Conservation (phyloP, 2,329 filamentous ascomycete species). For the Xylariaceae sp. region DNA sequence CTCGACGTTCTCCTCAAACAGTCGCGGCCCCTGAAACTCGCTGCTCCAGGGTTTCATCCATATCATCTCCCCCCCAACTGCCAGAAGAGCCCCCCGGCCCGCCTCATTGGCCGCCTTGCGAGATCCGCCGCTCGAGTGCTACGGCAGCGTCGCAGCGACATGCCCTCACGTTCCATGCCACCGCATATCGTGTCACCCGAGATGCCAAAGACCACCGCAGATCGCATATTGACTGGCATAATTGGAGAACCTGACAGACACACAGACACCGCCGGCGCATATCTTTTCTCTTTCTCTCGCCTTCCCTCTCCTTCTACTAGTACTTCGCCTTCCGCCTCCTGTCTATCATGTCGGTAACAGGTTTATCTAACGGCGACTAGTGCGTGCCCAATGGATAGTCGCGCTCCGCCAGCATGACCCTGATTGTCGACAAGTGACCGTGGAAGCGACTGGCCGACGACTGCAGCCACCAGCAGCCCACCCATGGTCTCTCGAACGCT, state of each 20-base stretch:
- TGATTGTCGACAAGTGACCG: conserved; percentile 6
- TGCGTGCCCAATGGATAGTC: background rate
- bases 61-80: conserved; percentile 5
- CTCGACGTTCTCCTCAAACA: background rate
- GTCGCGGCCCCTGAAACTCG: background rate
- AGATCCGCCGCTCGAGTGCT: conserved; percentile 12
- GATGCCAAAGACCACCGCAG: conserved; percentile 21
- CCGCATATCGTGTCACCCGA: conserved; percentile 16
- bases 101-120: conserved; percentile 19
- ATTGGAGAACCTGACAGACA: conserved; percentile 3
- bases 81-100: background rate
- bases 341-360: background rate
- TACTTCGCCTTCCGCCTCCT: background rate
- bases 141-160: conserved; percentile 15
- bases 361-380: background rate
- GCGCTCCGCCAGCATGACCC: conserved; percentile 2
- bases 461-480: conserved; percentile 2
- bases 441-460: conserved; percentile 8
- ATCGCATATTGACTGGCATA: conserved; percentile 14
- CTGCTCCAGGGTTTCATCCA: conserved; percentile 2
- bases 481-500: background rate
- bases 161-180: conserved; percentile 12
- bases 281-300: background rate
- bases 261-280: conserved; percentile 1
- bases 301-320: background rate